Percentiles rank a stretch among this genome's conserved stretches.
These are phyloP conservation scores for Saccharomycopsis crataegensis DNA, from an alignment of 1,139 yeast species.

Conservation along the genomic window DNA sequence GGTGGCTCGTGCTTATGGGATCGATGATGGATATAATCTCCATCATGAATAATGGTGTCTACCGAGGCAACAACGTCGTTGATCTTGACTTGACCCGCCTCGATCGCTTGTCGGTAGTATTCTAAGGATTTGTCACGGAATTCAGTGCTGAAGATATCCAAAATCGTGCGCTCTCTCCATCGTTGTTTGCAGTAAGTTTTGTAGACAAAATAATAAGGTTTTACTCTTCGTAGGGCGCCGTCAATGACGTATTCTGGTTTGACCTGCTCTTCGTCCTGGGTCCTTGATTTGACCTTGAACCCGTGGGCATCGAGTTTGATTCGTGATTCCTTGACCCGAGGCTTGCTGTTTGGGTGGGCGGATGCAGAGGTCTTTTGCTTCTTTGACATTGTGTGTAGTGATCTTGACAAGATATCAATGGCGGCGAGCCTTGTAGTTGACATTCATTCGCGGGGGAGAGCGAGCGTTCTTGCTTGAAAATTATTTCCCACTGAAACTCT, in stretches of 20 bases:
- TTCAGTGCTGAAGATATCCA: constrained; percentile 77
- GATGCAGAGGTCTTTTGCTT: background rate
- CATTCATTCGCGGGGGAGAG: too few relatives aligned
- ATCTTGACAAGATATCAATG: background rate
- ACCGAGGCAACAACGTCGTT: constrained; percentile 52
- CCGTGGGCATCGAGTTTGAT: constrained; percentile 35
- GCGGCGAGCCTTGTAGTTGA: background rate
- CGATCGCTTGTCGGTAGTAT: constrained; percentile 63
- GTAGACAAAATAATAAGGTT: constrained; percentile 84
- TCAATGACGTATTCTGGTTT: constrained; percentile 38
- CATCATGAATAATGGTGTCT: constrained; percentile 67
- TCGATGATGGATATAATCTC: constrained; percentile 77
- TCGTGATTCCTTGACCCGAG: background rate
- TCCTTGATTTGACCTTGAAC: constrained; percentile 35
- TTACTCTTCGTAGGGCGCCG: constrained; percentile 49
- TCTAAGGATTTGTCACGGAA: constrained; percentile 73
- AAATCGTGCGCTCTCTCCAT: constrained; percentile 76
- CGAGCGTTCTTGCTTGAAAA: too few relatives aligned
- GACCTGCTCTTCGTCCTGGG: constrained; percentile 39
- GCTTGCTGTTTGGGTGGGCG: background rate
- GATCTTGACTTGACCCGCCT: constrained; percentile 63
- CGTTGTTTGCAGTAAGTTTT: constrained; percentile 85
- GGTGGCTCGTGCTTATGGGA: constrained; percentile 91
- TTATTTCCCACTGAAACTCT: too few relatives aligned
- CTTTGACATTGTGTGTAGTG: background rate